Conservation (phyloP, 306 rosid species). For the Malus sieversii region DNA sequence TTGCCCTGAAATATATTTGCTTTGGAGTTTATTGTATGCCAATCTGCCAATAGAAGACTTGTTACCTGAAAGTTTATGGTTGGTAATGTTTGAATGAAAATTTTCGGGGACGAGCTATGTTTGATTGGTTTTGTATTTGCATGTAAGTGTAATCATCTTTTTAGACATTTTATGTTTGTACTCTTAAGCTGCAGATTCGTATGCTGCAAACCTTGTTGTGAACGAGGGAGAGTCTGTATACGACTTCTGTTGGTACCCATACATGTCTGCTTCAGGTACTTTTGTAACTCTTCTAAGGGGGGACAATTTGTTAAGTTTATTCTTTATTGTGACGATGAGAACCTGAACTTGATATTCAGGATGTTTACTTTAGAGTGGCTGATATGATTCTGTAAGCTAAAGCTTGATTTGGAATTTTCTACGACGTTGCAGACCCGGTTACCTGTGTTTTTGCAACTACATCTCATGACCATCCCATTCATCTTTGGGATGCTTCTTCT, state of each 20-base stretch:
- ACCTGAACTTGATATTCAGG: background rate
- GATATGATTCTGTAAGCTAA: background rate
- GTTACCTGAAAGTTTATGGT: background rate
- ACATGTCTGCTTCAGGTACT: slow-evolving; percentile 90
- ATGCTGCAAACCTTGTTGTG: slow-evolving; percentile 53
- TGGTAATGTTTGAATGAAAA: background rate
- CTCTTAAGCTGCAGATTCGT: slow-evolving; percentile 55
- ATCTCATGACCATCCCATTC: slow-evolving; percentile 90
- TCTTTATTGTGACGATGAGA: background rate
- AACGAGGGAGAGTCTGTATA: slow-evolving; percentile 82
- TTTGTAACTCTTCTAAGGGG: background rate
- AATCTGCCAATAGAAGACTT: background rate
- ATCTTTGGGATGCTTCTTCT: slow-evolving; percentile 90
- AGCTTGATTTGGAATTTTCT: slow-evolving; percentile 21
- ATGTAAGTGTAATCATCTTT: background rate
- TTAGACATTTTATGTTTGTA: background rate
- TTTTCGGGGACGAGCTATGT: background rate
- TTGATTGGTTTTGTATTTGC: background rate
- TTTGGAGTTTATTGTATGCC: background rate
- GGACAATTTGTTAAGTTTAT: background rate
- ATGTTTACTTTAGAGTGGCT: background rate
- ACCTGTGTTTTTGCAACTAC: slow-evolving; percentile 86
- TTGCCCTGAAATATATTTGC: background rate
- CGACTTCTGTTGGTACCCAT: slow-evolving; percentile 96
- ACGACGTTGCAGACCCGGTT: slow-evolving; percentile 53